Evolutionary conservation across 768 basidiomycete genomes (phyloP).

Genomic region (Coprinopsis marcescibilis): DNA sequence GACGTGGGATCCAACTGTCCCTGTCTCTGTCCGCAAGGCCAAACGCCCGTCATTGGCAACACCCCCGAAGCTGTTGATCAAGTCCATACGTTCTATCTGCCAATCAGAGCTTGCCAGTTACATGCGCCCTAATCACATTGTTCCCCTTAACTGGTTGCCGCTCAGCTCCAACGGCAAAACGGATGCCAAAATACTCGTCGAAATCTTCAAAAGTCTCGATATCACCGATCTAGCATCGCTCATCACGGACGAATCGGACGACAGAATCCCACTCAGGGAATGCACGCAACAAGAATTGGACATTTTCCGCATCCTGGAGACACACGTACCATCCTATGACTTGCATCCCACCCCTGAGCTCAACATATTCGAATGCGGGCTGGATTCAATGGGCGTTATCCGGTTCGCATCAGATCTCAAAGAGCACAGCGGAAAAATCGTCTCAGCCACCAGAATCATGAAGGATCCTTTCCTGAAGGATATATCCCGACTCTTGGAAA

Average conservation of each 20-base stretch:
- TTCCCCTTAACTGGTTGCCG: slow-evolving; percentile 44
- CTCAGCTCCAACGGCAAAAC: slow-evolving; percentile 35
- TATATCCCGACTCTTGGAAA: slow-evolving; percentile 16
- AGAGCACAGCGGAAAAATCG: slow-evolving; percentile 13
- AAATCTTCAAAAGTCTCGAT: slow-evolving; percentile 22
- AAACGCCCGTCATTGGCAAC: slow-evolving; percentile 13
- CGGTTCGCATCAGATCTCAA: slow-evolving; percentile 22
- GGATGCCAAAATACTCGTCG: slow-evolving; percentile 29
- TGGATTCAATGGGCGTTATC: slow-evolving; percentile 27
- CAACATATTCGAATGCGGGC: slow-evolving; percentile 26
- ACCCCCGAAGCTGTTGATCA: slow-evolving; percentile 24
- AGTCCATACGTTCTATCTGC: slow-evolving; percentile 29
- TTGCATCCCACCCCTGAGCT: slow-evolving; percentile 18
- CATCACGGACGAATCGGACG: slow-evolving; percentile 14
- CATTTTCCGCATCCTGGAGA: slow-evolving; percentile 19
- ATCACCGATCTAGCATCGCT: slow-evolving; percentile 20
- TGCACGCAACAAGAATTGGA: slow-evolving; percentile 15
- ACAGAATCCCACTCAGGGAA: slow-evolving; percentile 2
- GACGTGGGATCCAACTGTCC: slow-evolving; percentile 31
- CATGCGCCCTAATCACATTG: slow-evolving; percentile 46
- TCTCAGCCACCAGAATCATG: slow-evolving; percentile 26
- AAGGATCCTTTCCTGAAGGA: slow-evolving; percentile 21
- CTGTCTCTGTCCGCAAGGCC: slow-evolving; percentile 33
- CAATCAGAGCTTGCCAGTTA: slow-evolving; percentile 40
- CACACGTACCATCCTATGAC: slow-evolving; percentile 16